phyloP scores from a whole-genome alignment of 2,329 filamentous ascomycete species.

The Colletotrichum spinosum region DNA sequence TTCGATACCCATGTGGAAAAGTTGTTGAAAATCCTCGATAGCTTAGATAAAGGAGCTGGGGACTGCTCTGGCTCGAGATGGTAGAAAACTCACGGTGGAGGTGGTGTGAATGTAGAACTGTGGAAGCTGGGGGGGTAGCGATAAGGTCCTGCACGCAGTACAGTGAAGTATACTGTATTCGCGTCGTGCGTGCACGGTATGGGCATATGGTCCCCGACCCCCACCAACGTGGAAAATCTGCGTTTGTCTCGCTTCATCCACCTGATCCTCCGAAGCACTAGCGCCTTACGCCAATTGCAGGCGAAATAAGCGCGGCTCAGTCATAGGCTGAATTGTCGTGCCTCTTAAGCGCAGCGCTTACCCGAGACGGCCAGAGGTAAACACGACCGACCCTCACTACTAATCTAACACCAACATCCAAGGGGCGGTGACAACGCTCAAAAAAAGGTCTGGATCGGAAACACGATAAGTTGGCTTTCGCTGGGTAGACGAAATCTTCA shows the following conservation, averaged over 20 bases:
- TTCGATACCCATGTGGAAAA: not conserved
- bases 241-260: conserved; percentile 29
- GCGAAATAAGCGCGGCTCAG: conserved; percentile 32
- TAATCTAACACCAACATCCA: conserved; percentile 5
- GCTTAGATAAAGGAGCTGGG: conserved; percentile 18
- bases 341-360: conserved; percentile 38
- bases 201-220: conserved; percentile 1
- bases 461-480: not conserved
- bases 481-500: not conserved
- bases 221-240: not conserved
- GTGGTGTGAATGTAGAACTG: conserved; percentile 25
- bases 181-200: rapidly evolving
- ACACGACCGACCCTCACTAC: conserved; percentile 27
- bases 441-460: too few species aligned
- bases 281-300: conserved; percentile 19
- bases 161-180: conserved; percentile 6
- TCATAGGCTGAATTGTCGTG: conserved; percentile 28
- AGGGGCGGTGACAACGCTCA: not conserved
- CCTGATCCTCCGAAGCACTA: conserved; percentile 4
- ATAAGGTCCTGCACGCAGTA: not conserved
- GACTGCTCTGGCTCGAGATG: conserved; percentile 7
- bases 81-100: not conserved
- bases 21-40: conserved; percentile 13
- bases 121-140: not conserved
- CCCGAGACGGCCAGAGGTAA: conserved; percentile 31